Conservation (phyloP, 768 basidiomycete species). For the Mycena indigotica region DNA sequence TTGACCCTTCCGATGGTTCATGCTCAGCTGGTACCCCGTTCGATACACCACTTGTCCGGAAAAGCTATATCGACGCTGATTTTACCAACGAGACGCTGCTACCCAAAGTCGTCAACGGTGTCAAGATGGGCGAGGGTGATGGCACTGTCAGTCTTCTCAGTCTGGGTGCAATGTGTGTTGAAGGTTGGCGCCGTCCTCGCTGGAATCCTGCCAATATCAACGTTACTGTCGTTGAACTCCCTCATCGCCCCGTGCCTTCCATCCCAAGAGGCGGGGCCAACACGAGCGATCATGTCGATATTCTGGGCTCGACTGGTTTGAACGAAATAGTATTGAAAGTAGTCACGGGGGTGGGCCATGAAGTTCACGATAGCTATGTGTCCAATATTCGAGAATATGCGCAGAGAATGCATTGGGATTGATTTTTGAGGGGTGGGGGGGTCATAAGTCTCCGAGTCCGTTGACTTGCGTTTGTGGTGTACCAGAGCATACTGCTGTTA, state of each 20-base stretch:
- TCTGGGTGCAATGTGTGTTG: slow-evolving; percentile 94
- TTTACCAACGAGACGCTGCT: slow-evolving; percentile 63
- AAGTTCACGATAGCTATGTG: slow-evolving; percentile 69
- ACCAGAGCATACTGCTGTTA: too few relatives aligned
- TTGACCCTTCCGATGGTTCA: slow-evolving; percentile 40
- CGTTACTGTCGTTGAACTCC: slow-evolving; percentile 84
- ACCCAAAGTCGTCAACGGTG: slow-evolving; percentile 78
- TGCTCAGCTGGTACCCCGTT: slow-evolving; percentile 52
- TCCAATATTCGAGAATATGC: slow-evolving; percentile 81
- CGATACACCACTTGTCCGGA: slow-evolving; percentile 56
- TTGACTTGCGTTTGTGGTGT: too few relatives aligned
- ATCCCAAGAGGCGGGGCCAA: slow-evolving; percentile 90
- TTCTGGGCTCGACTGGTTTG: slow-evolving; percentile 73
- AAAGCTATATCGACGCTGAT: slow-evolving; percentile 84
- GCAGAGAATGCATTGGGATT: slow-evolving; percentile 78
- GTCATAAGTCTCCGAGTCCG: too few relatives aligned
- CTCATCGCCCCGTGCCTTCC: slow-evolving; percentile 70
- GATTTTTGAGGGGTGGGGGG: too few relatives aligned
- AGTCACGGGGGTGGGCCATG: slow-evolving; percentile 78
- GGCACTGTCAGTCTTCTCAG: slow-evolving; percentile 88
- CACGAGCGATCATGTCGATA: slow-evolving; percentile 89
- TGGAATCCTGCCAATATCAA: slow-evolving; percentile 95
- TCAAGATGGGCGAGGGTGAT: slow-evolving; percentile 93
- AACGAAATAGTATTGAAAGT: slow-evolving; percentile 93
- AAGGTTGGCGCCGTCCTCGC: slow-evolving; percentile 85